Base-by-base conservation (phyloP, 2,329 filamentous ascomycete genomes). In the Cadophora sp. region DNA sequence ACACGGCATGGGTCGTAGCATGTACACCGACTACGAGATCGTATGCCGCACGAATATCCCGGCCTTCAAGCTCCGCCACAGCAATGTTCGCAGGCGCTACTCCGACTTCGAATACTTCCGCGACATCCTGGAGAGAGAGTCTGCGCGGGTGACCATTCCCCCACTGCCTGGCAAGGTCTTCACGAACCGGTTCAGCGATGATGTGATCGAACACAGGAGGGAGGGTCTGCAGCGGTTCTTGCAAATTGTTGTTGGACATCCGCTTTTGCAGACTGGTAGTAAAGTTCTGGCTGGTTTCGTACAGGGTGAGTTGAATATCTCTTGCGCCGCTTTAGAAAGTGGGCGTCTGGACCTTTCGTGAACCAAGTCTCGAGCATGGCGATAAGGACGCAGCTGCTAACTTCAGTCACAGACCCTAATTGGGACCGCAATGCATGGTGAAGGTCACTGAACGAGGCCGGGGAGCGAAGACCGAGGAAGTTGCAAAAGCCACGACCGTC, bases 21-120 rank as follows among this genome's bases (percentile, higher is more conserved):
- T 97, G 94, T 98, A 98, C 85, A 99, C 96, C 65, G 96, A 97
- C 82, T 99, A 98, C 85, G 94, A 98, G 82, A 97, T 99, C 78
- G 87, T 97, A 76, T 97, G 96, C 84, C 91, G 92, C 76, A 99
- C 96, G 82, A 99, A 99, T 83, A 99, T 99, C 79, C 96, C 96
- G 68, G 94, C 96, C 76, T 99, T 99, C 87, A 98, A 98, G 84
- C 89, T 97, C 76, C 93, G 94, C 74, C 88, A 92, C 79, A 94
- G 90, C 72, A 89, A 90, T 74, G 96, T 99, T 71, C 93, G 94
- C 74, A 90, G 96, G 71, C 93, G 96, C 63, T 99, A 99, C 85
- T 96, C 92, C 67, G 96, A 99, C 81, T 99, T 99, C 80, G 96
- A 99, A 83, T 95, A 97, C 83, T 99, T 99, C 81, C 92, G 96